phyloP scores from a whole-genome alignment of 2,329 filamentous ascomycete species.

The Penicillium sp. region DNA sequence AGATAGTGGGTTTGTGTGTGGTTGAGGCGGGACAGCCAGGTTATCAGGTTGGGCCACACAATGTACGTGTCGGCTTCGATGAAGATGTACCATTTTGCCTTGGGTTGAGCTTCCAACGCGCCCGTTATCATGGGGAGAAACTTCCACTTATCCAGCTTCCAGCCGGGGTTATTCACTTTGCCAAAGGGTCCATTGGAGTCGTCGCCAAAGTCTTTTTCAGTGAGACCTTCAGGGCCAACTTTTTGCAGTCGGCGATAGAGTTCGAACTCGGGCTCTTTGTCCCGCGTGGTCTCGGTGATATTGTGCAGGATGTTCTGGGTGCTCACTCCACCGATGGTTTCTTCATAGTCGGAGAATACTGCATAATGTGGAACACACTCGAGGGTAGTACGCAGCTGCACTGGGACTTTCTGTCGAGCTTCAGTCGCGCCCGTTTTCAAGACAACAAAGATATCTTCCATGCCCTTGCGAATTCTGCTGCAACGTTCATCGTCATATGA shows the following conservation, averaged over 20 bases:
- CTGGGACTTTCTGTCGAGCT: slow-evolving; percentile 22
- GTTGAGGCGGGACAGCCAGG: slow-evolving; percentile 48
- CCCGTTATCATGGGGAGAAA: slow-evolving; percentile 49
- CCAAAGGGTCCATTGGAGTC: slow-evolving; percentile 29
- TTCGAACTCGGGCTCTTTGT: slow-evolving; percentile 39
- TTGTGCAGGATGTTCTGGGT: slow-evolving; percentile 23
- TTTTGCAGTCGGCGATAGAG: slow-evolving; percentile 45
- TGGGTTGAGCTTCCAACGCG: slow-evolving; percentile 37
- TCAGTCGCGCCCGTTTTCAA: slow-evolving; percentile 28
- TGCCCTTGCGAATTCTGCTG: slow-evolving; percentile 12
- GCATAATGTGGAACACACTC: slow-evolving; percentile 25
- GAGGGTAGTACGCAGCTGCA: slow-evolving; percentile 25
- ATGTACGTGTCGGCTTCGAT: slow-evolving; percentile 54
- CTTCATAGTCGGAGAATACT: slow-evolving; percentile 27
- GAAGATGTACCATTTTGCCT: slow-evolving; percentile 54
- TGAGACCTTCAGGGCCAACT: slow-evolving; percentile 37
- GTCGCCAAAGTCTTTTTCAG: slow-evolving; percentile 22
- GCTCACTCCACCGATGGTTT: slow-evolving; percentile 21
- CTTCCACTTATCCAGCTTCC: slow-evolving; percentile 54
- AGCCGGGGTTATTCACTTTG: slow-evolving; percentile 41
- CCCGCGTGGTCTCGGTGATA: slow-evolving; percentile 15
- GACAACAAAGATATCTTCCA: slow-evolving; percentile 24
- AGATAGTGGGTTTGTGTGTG: slow-evolving; percentile 44
- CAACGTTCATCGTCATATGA: slow-evolving; percentile 11
- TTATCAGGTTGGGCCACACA: slow-evolving; percentile 46